phyloP scores from a whole-genome alignment of 306 rosid genomes.

The Cyamopsis tetragonoloba region DNA sequence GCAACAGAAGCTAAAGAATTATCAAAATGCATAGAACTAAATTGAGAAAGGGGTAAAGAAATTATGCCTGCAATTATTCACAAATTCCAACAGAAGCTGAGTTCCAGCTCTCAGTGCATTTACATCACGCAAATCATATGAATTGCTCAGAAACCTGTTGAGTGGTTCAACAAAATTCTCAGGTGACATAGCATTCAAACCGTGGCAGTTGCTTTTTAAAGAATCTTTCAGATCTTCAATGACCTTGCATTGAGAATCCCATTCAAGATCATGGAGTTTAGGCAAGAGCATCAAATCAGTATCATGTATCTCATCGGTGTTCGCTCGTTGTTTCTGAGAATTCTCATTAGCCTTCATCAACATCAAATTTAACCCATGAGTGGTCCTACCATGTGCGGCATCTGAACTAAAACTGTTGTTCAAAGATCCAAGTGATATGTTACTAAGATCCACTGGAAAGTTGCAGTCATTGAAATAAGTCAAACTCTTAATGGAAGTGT shows the following conservation, averaged over 20 bases:
- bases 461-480: conserved; percentile 64
- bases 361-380: conserved; percentile 32
- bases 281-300: conserved; percentile 46
- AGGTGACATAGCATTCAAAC: conserved; percentile 36
- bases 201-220: conserved; percentile 42
- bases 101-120: conserved; percentile 61
- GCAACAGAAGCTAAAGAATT: not conserved
- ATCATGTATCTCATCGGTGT: conserved; percentile 33
- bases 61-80: conserved; percentile 63
- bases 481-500: conserved; percentile 64
- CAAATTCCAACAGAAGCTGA: conserved; percentile 51
- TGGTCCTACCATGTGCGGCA: conserved; percentile 31
- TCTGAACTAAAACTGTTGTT: conserved; percentile 59
- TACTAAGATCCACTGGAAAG: conserved; percentile 63
- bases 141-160: conserved; percentile 55
- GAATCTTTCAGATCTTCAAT: conserved; percentile 54
- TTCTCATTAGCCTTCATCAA: conserved; percentile 27
- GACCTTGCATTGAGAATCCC: conserved; percentile 70
- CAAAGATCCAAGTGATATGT: conserved; percentile 60
- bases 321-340: conserved; percentile 30
- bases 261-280: conserved; percentile 54
- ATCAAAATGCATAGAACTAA: not conserved
- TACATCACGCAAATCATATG: conserved; percentile 48
- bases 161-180: conserved; percentile 55
- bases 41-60: not conserved